These are phyloP conservation scores for Hymenoscyphus repandus DNA, from an alignment of 2,329 filamentous ascomycete species.

Conservation along the genomic window DNA sequence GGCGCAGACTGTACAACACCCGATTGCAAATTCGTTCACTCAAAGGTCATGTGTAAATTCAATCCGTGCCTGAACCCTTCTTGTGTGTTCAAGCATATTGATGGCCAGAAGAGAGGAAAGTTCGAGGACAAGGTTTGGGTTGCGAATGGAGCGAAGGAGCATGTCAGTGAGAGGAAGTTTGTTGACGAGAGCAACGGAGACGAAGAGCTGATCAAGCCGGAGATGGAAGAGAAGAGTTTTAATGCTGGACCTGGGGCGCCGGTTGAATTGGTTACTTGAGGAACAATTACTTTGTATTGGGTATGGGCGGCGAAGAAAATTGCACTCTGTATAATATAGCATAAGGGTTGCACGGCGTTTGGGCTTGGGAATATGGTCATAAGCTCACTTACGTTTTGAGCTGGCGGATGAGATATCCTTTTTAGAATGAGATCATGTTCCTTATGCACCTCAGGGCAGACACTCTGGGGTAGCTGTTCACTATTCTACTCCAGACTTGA, in stretches of 20 bases:
- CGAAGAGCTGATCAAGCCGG: slow-evolving; percentile 44
- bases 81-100: slow-evolving; percentile 85
- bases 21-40: slow-evolving; percentile 86
- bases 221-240: slow-evolving; percentile 12
- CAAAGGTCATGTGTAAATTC: slow-evolving; percentile 80
- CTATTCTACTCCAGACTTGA: neutral
- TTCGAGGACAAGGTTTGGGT: slow-evolving; percentile 93
- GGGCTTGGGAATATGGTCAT: neutral
- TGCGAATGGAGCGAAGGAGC: slow-evolving; percentile 50
- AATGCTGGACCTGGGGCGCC: slow-evolving; percentile 12
- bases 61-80: slow-evolving; percentile 85
- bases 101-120: slow-evolving; percentile 76
- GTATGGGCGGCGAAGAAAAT: neutral
- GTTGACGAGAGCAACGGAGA: slow-evolving; percentile 57
- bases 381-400: slow-evolving; percentile 5
- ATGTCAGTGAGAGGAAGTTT: slow-evolving; percentile 87
- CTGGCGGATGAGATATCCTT: neutral
- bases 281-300: slow-evolving; percentile 2
- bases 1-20: slow-evolving; percentile 78
- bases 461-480: slow-evolving; percentile 20
- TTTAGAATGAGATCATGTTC: slow-evolving; percentile 25
- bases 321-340: slow-evolving; percentile 18
- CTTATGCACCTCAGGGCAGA: slow-evolving; percentile 24
- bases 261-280: slow-evolving; percentile 24
- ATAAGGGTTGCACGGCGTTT: slow-evolving; percentile 3